Base-by-base conservation (phyloP, 2,329 filamentous ascomycete genomes). In the Pseudogymnoascus sp. region DNA sequence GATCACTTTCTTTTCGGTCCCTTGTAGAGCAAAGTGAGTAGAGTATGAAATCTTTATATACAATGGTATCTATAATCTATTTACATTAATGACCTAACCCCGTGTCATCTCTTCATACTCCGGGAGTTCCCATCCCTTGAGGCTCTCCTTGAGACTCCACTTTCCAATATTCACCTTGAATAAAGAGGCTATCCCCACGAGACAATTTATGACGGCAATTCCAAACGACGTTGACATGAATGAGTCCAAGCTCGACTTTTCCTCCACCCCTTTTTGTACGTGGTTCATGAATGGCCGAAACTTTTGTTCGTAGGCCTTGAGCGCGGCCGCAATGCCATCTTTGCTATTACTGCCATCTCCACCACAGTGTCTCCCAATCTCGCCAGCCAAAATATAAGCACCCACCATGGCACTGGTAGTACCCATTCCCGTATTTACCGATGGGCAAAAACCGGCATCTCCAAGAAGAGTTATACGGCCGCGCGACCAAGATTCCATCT, bases 381-480 rank as follows among this genome's bases (percentile, higher is more conserved):
- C 83, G 1, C 84, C 84, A 0, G 83, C 84, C 3, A 87, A 74
- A 2, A 84, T 72, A 68, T 86, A 87, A 0, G 82, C 81, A 0
- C 79, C 79, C 0, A 81, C 69, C 0, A 86, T 68, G 0, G 78
- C 77, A 0, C 75, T 67, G 1, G 78, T 79, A 0, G 81, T 84
- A 0, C 83, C 83, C 73, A 80, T 77, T 0, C 83, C 84, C 0
- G 78, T 80, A 3, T 79, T 65, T 0, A 78, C 76, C 0, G 78
- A 76, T 0, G 82, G 80, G 23, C 77, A 79, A 67, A 79, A 80
- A 0, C 73, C 82, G 1, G 84, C 81, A 65, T 88, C 84, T 0
- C 84, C 84, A 0, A 85, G 61, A 0, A 85, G 72, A 1, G 75
- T 78, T 2, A 84, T 76, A 0, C 82, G 78, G 0, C 80, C 79